Evolutionary conservation across 306 rosid genomes (phyloP), one percentile per base, ranked within the genome.

Genomic region (Pachyrhizus erosus): DNA sequence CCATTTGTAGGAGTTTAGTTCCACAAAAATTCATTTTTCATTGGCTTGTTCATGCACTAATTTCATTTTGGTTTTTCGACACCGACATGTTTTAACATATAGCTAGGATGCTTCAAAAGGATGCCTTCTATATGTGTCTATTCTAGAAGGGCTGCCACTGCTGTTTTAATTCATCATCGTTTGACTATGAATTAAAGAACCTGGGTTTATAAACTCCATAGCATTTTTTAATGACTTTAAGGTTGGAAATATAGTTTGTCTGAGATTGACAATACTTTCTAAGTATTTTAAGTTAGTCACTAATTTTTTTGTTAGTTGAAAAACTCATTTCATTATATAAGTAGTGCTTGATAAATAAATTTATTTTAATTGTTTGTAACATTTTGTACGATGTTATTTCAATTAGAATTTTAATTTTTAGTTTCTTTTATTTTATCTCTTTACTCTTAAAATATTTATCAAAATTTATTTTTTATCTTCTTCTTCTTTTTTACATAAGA

Each of bases 91-190:
- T 68, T 52, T 11, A n/a, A 23, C 60, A 37, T 37, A 7, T 40
- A 79, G 48, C 2, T 13, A n/a, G n/a, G n/a, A n/a, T 24, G 45
- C 66, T 73, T 33, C 57, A 81, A 34, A 72, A 5, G 40, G 40
- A 37, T 37, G 40, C 6, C 40, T 37, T 5, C n/a, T n/a, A 37
- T 12, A 55, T 17, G 23, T 76, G 5, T 0, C 5, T 17, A 18
- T 79, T 72, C 84, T 80, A 61, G 55, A 67, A 37, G 82, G 43
- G 55, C 15, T 27, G 26, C 31, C n/a, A 12, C 3, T 5, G 0
- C 26, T 60, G 6, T 23, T 24, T 72, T 43, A 11, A 0, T 75
- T 14, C 34, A 8, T 27, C 80, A 51, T 31, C 29, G 1, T 20
- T 57, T 10, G 10, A 37, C 42, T 37, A 37, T 7, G 42, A 37